These are phyloP conservation scores for Bryoglossum gracile DNA, from an alignment of 495 filamentous ascomycete genomes.

Conservation along the genomic window DNA sequence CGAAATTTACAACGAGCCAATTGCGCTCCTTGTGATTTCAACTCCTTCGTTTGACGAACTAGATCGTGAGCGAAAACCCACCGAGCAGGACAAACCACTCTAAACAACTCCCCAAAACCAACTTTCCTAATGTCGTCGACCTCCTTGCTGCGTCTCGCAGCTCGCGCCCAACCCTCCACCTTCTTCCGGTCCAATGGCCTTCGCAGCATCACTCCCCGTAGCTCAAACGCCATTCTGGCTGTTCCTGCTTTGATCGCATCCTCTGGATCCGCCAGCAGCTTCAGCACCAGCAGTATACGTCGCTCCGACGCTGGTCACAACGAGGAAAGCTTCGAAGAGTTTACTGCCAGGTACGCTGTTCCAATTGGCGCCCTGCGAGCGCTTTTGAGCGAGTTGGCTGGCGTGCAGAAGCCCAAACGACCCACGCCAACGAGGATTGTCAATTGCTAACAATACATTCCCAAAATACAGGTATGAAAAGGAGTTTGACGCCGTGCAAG, in stretches of 20 bases:
- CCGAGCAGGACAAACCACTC: slow-evolving; percentile 6
- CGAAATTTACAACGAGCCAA: too few species aligned
- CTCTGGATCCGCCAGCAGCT: slow-evolving; percentile 48
- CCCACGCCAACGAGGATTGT: not conserved
- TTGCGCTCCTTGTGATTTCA: too few species aligned
- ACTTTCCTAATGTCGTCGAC: slow-evolving; percentile 52
- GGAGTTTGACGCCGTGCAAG: slow-evolving; percentile 95
- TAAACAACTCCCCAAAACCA: slow-evolving; percentile 17
- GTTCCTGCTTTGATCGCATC: slow-evolving; percentile 46
- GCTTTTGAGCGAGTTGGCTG: slow-evolving; percentile 16
- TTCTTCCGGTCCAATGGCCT: slow-evolving; percentile 55
- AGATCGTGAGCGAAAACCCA: too few species aligned
- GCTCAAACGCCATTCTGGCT: slow-evolving; percentile 21
- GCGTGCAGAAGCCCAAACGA: slow-evolving; percentile 5
- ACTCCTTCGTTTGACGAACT: too few species aligned
- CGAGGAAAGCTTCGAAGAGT: slow-evolving; percentile 98
- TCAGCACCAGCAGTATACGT: slow-evolving; percentile 60
- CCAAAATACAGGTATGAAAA: slow-evolving; percentile 77
- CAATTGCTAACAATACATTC: slow-evolving; percentile 22
- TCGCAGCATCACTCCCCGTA: slow-evolving; percentile 31
- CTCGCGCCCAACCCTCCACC: slow-evolving; percentile 58
- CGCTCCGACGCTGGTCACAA: slow-evolving; percentile 49
- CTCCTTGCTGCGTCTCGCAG: slow-evolving; percentile 62
- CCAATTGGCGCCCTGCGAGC: slow-evolving; percentile 13
- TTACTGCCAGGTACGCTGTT: slow-evolving; percentile 81